Evolutionary conservation across 306 rosid species (phyloP).

Genomic region (Rubus idaeus): DNA sequence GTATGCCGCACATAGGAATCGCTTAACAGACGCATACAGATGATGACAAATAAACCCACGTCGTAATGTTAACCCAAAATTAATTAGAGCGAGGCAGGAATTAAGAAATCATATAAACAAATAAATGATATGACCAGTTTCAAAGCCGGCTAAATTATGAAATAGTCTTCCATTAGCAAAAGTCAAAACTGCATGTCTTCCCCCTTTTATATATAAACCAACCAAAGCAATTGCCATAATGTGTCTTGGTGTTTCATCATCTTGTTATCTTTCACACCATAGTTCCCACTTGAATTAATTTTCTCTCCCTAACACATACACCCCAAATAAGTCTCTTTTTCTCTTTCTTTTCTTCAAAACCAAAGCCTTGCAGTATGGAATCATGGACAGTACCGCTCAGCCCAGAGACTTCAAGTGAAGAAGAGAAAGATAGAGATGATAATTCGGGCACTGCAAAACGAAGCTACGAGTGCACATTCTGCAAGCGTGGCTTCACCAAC

Average conservation of each 20-base stretch:
- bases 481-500: conserved; percentile 90
- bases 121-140: conserved; percentile 25
- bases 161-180: conserved; percentile 34
- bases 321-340: neutral
- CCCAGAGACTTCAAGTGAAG: conserved; percentile 63
- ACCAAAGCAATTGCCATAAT: conserved; percentile 14
- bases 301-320: conserved; percentile 35
- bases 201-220: conserved; percentile 29
- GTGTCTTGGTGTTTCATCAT: conserved; percentile 6
- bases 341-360: conserved; percentile 12
- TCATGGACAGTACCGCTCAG: conserved; percentile 36
- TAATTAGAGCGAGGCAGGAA: neutral
- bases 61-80: neutral
- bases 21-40: neutral
- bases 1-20: conserved; percentile 11
- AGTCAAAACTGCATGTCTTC: conserved; percentile 47
- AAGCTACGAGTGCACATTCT: conserved; percentile 79
- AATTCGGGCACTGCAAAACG: conserved; percentile 39
- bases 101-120: neutral
- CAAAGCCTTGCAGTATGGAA: conserved; percentile 31
- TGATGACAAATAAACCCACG: conserved; percentile 10
- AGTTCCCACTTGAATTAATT: conserved; percentile 22
- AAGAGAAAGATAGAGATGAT: conserved; percentile 33
- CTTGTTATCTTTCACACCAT: neutral
- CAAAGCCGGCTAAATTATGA: conserved; percentile 67